Evolutionary conservation across 108 stramenopile species (phyloP), one percentile per base, ranked within the genome.

Genomic region (Cyclotella baltica): DNA sequence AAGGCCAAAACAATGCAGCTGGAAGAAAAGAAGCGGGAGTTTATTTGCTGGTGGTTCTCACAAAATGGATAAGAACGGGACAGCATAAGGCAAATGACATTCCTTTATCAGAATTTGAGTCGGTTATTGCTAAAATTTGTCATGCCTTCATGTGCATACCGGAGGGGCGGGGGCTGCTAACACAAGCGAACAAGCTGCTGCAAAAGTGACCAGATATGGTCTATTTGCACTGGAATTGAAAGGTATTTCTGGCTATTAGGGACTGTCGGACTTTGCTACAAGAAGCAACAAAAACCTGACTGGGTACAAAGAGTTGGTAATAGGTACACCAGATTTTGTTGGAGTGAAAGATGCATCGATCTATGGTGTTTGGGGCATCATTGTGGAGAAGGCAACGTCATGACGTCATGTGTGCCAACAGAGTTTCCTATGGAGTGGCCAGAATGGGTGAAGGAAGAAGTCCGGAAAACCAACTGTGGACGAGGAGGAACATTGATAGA

Each of bases 381-480:
- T 48, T 6, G 6, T 48, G 2, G 47, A n/a, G 4, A n/a, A 48
- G 6, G n/a, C n/a, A n/a, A n/a, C n/a, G n/a, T n/a, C n/a, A 1
- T 62, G 33, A 34, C 10, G 4, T 36, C n/a, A 0, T 30, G 20
- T 30, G n/a, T 30, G 1, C 71, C 78, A 0, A 79, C 78, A 1
- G 71, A 68, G 0, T 80, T 80, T 47, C 55, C 67, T 5, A 1
- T 72, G 23, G 57, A 66, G 15, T 72, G 78, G 78, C 76, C 87
- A 0, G 8, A 53, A 1, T 37, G 58, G 3, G 74, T 90, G 9
- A 16, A 6, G 6, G 4, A 48, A 6, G 47, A 48, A 4, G n/a
- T 48, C 19, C 47, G 18, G 1, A 1, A 1, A 1, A n/a, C 47
- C 2, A n/a, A 2, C 19, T 1, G 1, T 6, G n/a, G n/a, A 16